A percentile compares a stretch with the other conserved stretches of the same genome.
Evolutionary conservation across 805 yeast species (phyloP).

Genomic region (Suhomyces xylopsoci): DNA sequence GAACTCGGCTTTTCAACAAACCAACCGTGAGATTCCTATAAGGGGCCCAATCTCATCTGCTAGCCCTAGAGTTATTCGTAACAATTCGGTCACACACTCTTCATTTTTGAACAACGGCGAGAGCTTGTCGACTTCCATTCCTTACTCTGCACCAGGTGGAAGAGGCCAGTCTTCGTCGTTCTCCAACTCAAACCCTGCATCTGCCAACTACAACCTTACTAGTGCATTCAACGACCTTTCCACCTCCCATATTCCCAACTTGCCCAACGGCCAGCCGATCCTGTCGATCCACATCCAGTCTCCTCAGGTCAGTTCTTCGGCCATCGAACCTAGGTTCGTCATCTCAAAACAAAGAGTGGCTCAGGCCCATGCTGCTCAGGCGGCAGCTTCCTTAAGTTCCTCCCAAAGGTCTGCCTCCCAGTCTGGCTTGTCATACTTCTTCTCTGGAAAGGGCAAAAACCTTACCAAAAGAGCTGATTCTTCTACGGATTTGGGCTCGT

Average conservation of each 20-base stretch:
- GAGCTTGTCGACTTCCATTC: constrained; percentile 57
- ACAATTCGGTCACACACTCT: constrained; percentile 39
- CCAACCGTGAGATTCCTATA: constrained; percentile 16
- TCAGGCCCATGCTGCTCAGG: constrained; percentile 44
- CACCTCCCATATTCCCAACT: constrained; percentile 43
- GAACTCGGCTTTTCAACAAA: constrained; percentile 13
- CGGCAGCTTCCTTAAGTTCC: constrained; percentile 30
- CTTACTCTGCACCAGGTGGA: constrained; percentile 72
- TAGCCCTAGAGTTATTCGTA: constrained; percentile 42
- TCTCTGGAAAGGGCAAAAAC: constrained; percentile 35
- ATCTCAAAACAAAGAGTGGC: constrained; percentile 75
- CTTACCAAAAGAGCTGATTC: constrained; percentile 30
- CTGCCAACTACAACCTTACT: constrained; percentile 2
- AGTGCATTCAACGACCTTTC: constrained; percentile 5
- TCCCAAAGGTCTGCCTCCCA: constrained; percentile 41
- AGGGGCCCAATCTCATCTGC: constrained; percentile 20
- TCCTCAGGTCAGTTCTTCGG: constrained; percentile 55
- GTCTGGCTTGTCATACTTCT: constrained; percentile 50
- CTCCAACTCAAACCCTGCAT: constrained; percentile 30
- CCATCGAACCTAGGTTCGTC: constrained; percentile 82
- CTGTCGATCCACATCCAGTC: constrained; percentile 66
- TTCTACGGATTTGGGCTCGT: constrained; percentile 41
- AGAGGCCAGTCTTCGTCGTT: constrained; percentile 17
- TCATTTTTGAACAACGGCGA: constrained; percentile 37
- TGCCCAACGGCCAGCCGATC: constrained; percentile 56